These are phyloP conservation scores for Leccinum uliginosum DNA, from an alignment of 768 basidiomycete genomes.

Conservation along the genomic window DNA sequence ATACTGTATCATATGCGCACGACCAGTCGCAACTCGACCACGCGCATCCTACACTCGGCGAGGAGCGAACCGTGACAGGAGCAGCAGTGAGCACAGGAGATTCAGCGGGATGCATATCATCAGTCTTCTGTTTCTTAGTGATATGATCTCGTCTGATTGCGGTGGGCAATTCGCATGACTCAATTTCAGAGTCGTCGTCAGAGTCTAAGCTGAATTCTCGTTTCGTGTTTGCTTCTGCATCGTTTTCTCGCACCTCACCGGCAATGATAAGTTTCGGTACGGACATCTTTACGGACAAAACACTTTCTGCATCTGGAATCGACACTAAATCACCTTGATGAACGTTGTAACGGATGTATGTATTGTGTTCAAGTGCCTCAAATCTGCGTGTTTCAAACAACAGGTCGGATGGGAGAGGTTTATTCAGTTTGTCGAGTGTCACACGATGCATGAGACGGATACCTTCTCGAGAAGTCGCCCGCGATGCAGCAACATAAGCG, in stretches of 20 bases:
- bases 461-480: not conserved
- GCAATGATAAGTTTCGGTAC: not conserved
- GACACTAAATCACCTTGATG: not conserved
- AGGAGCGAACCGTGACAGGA: not conserved
- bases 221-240: too few species aligned
- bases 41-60: not conserved
- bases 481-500: constrained; percentile 27
- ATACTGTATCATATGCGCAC: not conserved
- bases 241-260: too few species aligned
- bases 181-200: too few species aligned
- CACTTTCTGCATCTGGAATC: not conserved
- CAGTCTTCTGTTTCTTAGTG: not conserved
- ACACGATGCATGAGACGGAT: too few species aligned
- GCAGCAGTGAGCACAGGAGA: not conserved
- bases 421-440: too few species aligned
- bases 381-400: too few species aligned
- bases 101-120: not conserved
- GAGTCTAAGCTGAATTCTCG: too few species aligned
- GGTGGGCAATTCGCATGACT: too few species aligned
- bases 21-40: not conserved
- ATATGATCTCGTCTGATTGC: too few species aligned
- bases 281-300: too few species aligned
- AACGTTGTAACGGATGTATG: not conserved
- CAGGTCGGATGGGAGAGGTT: too few species aligned
- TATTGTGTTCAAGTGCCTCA: not conserved